Base-by-base conservation (phyloP, 129 eudicot genomes). In the Helichrysum umbraculigerum region DNA sequence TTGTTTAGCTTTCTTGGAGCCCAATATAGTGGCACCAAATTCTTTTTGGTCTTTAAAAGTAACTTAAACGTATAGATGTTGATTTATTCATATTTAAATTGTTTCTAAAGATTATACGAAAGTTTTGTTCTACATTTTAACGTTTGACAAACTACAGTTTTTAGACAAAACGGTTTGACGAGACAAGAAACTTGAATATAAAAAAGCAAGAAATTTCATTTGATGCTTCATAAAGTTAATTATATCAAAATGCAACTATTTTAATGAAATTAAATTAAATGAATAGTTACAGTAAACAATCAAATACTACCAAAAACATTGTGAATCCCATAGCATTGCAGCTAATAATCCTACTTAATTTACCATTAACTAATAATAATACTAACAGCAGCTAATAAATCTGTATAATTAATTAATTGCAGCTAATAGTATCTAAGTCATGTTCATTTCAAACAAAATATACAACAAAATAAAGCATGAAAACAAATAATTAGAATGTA, bases 401-500 rank as follows among this genome's bases (percentile, higher is more conserved):
- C 34, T 32, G 34, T 33, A 30, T 32, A 42, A 10, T 44, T 62
- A 51, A 63, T 47, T 57, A 78, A 33, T 16, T 62, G 77, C 82
- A 78, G 77, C 76, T 47, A 62, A 64, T 78, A 50, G 16, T 41
- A 33, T 7, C 59, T 17, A 61, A 44, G 63, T 47, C n/a, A 14
- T 70, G 75, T 9, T 20, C 42, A 70, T 61, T 44, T 41, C 50
- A 67, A 77, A 81, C 42, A 59, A 29, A 73, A 61, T 16, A 74
- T 41, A 81, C 61, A 72, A 81, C 86, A 82, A 71, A 83, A 68
- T 60, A 39, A 63, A 71, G 78, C 77, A 68, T 68, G 65, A 79
- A 65, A 80, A 78, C 88, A 83, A 90, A 71, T 59, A 47, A 52
- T 42, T 20, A 54, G 76, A 82, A 83, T 81, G 79, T 81, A 77